Evolutionary conservation across 805 yeast genomes (phyloP), one percentile per base, ranked within the genome.

Genomic region (Wickerhamomyces strasburgensis): DNA sequence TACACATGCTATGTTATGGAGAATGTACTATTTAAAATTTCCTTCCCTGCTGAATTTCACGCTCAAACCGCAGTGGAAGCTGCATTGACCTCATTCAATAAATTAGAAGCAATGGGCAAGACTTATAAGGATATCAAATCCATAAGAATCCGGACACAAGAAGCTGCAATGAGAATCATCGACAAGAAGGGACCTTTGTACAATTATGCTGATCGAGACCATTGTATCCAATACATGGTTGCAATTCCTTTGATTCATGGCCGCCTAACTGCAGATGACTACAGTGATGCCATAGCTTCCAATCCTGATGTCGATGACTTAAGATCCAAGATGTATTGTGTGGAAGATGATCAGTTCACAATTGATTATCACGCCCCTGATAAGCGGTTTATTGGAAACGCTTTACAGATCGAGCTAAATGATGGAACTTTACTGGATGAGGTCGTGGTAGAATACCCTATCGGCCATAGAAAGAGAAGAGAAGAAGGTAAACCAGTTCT

Each of bases 41-140:
- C 80, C 1, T 75, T 68, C 64, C 81, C 81, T 13, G 82, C 82
- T 26, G 82, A 75, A 53, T 76, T 75, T 57, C 82, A 75, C 52
- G 79, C 80, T 8, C 82, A 75, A 57, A 75, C 81, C 24, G 81
- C 81, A 8, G 80, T 67, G 25, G 82, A 75, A 51, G 77, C 77
- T 16, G 73, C 81, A 23, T 50, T 75, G 56, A 66, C 62, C 11
- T 60, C 70, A 11, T 62, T 70, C 49, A 43, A 49, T 26, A 47
- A 54, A 34, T 57, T 75, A 43, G 47, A 54, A 29, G 50, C 48
- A 5, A 38, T 56, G 29, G 75, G 75, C n/a, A 65, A 65, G 54
- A 49, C 72, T 6, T 56, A 59, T 40, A 65, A 65, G 34, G 80
- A 76, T 48, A 73, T 75, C 47, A 65, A 65, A 49, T 58, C 63